Evolutionary conservation across 805 yeast species (phyloP), one percentile per base, ranked within the genome.

Genomic region (Ogataea paraovalis): DNA sequence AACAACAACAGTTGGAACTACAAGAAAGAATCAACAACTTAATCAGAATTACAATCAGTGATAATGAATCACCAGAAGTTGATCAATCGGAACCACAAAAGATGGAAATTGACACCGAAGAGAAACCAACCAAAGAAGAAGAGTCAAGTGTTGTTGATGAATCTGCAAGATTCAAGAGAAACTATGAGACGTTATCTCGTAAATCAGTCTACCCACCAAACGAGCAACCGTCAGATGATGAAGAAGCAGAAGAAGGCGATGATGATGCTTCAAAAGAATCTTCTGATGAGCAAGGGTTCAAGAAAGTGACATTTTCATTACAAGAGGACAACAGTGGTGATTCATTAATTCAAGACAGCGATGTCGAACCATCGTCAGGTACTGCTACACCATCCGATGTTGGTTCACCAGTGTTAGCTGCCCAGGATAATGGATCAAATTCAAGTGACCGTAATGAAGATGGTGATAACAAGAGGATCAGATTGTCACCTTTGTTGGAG

Each of bases 171-270:
- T 34, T 51, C 8, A 47, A 61, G 42, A 60, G 55, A 37, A 64
- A 64, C 44, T 64, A 64, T 37, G 53, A 54, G 23, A 64, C 68
- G 1, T 42, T 47, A 19, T 48, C 45, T 7, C 55, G 68, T 39
- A 58, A 53, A 41, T 58, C 67, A 1, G 48, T 45, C 3, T 52
- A 61, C 42, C 49, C 56, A 9, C 64, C 66, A 30, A 33, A 14
- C 4, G 21, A 22, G 21, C 20, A n/a, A 13, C 20, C 39, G 9
- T 23, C n/a, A 7, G 30, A 37, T 4, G 47, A 46, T 21, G 43
- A 46, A 21, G 37, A 43, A 9, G 49, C 30, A n/a, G 36, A 42
- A 6, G 9, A 25, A 10, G n/a, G n/a, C n/a, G 46, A 44, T 7
- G 47, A 39, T n/a, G 46, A 32, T 21, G 28, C 28, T 25, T 25